Evolutionary conservation across 2,329 filamentous ascomycete species (phyloP).

Genomic region (Aspergillus calidoustus): DNA sequence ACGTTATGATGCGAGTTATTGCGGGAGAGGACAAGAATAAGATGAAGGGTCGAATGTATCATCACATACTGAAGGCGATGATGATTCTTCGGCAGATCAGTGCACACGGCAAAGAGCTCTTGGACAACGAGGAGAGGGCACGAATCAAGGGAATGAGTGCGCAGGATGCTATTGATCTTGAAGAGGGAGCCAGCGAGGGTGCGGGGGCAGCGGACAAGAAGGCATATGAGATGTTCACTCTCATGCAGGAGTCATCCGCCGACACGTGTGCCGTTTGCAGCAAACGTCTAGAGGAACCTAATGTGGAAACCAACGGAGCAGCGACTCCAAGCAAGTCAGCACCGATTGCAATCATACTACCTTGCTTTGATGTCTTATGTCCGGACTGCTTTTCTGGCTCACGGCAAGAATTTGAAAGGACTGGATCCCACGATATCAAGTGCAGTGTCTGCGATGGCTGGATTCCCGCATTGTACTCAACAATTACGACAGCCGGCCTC

Average conservation of each 20-base stretch:
- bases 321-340: conserved; percentile 47
- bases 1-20: conserved; percentile 78
- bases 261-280: conserved; percentile 75
- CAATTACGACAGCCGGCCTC: conserved; percentile 65
- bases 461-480: conserved; percentile 68
- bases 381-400: conserved; percentile 69
- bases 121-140: conserved; percentile 81
- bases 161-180: conserved; percentile 85
- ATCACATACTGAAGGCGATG: conserved; percentile 90
- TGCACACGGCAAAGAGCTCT: conserved; percentile 89
- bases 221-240: conserved; percentile 81
- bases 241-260: conserved; percentile 81
- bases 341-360: conserved; percentile 74
- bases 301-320: conserved; percentile 57
- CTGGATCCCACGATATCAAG: conserved; percentile 50
- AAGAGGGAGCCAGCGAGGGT: conserved; percentile 71
- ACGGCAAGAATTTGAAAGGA: conserved; percentile 57
- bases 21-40: conserved; percentile 67
- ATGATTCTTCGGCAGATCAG: conserved; percentile 87
- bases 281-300: conserved; percentile 61
- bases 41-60: conserved; percentile 84
- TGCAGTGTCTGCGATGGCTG: conserved; percentile 73
- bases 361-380: conserved; percentile 87
- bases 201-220: conserved; percentile 66
- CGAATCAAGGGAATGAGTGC: conserved; percentile 80